These are phyloP conservation scores for Rusavskia elegans DNA, from an alignment of 495 filamentous ascomycete species.

Conservation along the genomic window DNA sequence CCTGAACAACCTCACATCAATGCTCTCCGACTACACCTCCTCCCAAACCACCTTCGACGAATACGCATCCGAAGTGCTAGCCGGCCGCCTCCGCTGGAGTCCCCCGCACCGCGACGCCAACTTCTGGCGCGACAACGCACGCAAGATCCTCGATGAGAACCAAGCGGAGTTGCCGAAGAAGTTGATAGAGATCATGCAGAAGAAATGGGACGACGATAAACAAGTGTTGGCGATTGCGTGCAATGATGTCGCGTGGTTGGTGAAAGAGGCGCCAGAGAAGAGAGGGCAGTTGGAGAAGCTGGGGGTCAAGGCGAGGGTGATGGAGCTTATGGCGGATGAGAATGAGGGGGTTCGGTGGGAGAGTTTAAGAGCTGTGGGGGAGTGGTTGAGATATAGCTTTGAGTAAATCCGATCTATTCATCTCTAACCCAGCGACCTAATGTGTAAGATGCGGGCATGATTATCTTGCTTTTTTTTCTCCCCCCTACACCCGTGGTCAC, in stretches of 20 bases:
- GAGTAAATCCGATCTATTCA: slow-evolving; percentile 19
- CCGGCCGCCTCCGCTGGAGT: slow-evolving; percentile 86
- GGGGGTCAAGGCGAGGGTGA: slow-evolving; percentile 81
- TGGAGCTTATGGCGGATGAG: slow-evolving; percentile 86
- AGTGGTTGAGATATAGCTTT: slow-evolving; percentile 87
- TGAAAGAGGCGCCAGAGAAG: slow-evolving; percentile 82
- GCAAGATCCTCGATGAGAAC: slow-evolving; percentile 71
- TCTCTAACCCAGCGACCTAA: neutral
- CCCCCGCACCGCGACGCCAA: slow-evolving; percentile 78
- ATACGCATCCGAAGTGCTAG: slow-evolving; percentile 77
- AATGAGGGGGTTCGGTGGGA: slow-evolving; percentile 93
- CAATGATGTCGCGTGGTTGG: slow-evolving; percentile 80
- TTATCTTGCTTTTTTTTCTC: too few relatives aligned
- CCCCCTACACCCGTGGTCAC: too few relatives aligned
- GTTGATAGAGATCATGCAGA: slow-evolving; percentile 71
- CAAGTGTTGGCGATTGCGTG: slow-evolving; percentile 90
- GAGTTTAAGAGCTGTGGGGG: slow-evolving; percentile 79
- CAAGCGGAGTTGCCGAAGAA: slow-evolving; percentile 67
- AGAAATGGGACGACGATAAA: slow-evolving; percentile 83
- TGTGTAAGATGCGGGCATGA: neutral
- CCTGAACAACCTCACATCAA: slow-evolving; percentile 52
- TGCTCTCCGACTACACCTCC: slow-evolving; percentile 85
- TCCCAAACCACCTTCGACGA: slow-evolving; percentile 96
- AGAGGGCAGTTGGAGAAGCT: slow-evolving; percentile 67
- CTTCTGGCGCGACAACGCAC: slow-evolving; percentile 95